Evolutionary conservation across 352 stramenopile genomes (phyloP).

Genomic region (Pythium biforme): DNA sequence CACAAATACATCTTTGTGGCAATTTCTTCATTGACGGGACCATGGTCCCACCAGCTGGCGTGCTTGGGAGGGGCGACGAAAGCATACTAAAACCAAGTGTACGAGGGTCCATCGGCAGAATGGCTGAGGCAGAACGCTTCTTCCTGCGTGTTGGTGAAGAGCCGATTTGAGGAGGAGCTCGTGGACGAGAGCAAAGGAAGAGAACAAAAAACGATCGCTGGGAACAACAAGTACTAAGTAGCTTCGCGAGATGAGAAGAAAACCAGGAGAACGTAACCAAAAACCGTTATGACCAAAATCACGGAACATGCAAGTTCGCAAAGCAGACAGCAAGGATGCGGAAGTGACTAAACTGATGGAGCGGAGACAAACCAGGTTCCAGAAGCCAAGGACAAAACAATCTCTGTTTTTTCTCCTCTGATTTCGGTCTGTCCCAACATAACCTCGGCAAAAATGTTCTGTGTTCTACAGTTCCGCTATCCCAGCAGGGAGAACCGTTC

Average conservation of each 20-base stretch:
- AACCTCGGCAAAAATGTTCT: neutral
- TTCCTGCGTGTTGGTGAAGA: constrained; percentile 10
- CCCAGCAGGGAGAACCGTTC: neutral
- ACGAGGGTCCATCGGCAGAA: constrained; percentile 1
- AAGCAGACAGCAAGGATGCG: neutral
- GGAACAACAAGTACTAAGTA: constrained; percentile 1
- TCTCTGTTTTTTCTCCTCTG: constrained; percentile 2
- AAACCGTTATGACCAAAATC: neutral
- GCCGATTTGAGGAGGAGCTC: neutral
- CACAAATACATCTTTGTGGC: constrained; percentile 17
- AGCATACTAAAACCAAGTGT: neutral
- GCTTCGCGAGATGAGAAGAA: neutral
- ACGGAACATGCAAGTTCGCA: neutral
- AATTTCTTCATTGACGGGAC: constrained; percentile 10
- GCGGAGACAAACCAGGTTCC: neutral
- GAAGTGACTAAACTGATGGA: neutral
- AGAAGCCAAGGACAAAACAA: neutral
- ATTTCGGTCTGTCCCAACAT: neutral
- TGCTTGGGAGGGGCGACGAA: neutral
- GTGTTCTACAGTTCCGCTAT: neutral
- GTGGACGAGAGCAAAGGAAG: neutral
- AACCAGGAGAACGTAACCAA: too few species aligned
- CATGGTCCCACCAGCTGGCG: neutral
- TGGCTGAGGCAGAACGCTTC: neutral
- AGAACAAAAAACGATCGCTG: constrained; percentile 8